Percentiles rank a stretch among this genome's conserved stretches.
Conservation (phyloP, 805 yeast genomes). For the Starmerella roubikii region DNA sequence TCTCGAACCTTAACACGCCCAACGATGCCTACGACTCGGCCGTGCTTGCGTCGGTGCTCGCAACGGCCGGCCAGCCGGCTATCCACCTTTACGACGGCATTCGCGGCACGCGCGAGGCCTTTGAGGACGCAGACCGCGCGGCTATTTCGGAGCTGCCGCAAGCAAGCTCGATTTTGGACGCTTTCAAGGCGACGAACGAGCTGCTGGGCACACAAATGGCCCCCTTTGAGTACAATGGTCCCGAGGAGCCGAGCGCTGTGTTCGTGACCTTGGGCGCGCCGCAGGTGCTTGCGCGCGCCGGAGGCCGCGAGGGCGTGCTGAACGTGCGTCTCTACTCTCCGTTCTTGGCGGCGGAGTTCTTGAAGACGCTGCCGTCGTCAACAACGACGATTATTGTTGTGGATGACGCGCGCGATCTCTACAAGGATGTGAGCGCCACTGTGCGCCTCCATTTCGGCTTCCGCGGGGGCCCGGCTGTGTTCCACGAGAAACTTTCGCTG, state of each 20-base stretch:
- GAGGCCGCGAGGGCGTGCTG: conserved; percentile 49
- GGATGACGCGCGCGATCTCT: conserved; percentile 40
- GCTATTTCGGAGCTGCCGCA: conserved; percentile 12
- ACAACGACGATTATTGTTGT: conserved; percentile 52
- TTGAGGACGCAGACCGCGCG: conserved; percentile 1
- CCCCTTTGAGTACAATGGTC: conserved; percentile 62
- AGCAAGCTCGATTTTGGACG: conserved; percentile 22
- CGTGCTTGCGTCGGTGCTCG: conserved; percentile 45
- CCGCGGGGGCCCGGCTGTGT: conserved; percentile 19
- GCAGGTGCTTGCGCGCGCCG: conserved; percentile 31
- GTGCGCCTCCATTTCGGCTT: conserved; percentile 18
- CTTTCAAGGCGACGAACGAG: conserved; percentile 37
- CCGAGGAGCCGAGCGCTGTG: conserved; percentile 49
- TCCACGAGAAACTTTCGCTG: conserved; percentile 35
- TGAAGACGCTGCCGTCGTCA: conserved; percentile 42
- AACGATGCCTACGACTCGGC: conserved; percentile 40
- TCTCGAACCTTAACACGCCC: conserved; percentile 53
- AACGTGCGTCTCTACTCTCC: conserved; percentile 70
- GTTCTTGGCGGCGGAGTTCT: conserved; percentile 51
- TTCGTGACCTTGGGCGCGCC: conserved; percentile 65
- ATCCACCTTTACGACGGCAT: conserved; percentile 74
- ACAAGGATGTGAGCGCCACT: conserved; percentile 48
- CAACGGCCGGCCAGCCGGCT: conserved; percentile 35
- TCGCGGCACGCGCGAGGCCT: conserved; percentile 40
- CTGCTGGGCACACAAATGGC: conserved; percentile 41